Base-by-base conservation (phyloP, 495 filamentous ascomycete species). In the Terfezia boudieri region DNA sequence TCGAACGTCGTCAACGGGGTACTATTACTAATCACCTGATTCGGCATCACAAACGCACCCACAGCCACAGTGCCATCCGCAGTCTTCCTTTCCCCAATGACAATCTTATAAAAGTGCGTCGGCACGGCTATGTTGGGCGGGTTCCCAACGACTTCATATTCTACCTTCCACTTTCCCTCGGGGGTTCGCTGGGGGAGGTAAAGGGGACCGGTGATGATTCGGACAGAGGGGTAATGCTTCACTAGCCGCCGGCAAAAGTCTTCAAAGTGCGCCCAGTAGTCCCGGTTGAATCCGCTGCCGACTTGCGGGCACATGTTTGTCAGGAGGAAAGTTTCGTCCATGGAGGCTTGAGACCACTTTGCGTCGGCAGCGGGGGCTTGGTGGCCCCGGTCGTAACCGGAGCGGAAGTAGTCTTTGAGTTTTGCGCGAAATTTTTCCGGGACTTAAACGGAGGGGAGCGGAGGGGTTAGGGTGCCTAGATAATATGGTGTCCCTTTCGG, bases 191-290 rank as follows among this genome's bases (percentile, higher is more conserved):
- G 72, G 1, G 90, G 90, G 16, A 98, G 78, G 63, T 98, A 98
- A 53, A 98, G 67, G 1, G 90, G 90, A 0, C 90, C 90, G 3
- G 90, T 96, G 37, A 96, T 84, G 61, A 98, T 79, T 8, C 90
- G 77, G 36, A 98, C 87, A 23, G 75, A 81, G 1, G 90, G 86
- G 59, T 94, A 98, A n/a, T 69, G 73, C 7, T 49, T 22, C 1
- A 88, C 84, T 36, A 98, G 73, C 8, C 84, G 71, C 3, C 90
- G 77, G 68, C 92, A 94, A 67, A 96, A 98, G 60, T 93, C 86
- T 68, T 98, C 90, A 61, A 98, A 88, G 64, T 96, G 92, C 52
- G 92, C 80, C 90, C 90, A 98, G 77, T 98, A 93, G 68, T 98
- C 90, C 17, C 90, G 74, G 69, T 98, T 98, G 72, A 98, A 98